Conservation (phyloP, 164 flowering plant genomes). For the Tinospora cordifolia region DNA sequence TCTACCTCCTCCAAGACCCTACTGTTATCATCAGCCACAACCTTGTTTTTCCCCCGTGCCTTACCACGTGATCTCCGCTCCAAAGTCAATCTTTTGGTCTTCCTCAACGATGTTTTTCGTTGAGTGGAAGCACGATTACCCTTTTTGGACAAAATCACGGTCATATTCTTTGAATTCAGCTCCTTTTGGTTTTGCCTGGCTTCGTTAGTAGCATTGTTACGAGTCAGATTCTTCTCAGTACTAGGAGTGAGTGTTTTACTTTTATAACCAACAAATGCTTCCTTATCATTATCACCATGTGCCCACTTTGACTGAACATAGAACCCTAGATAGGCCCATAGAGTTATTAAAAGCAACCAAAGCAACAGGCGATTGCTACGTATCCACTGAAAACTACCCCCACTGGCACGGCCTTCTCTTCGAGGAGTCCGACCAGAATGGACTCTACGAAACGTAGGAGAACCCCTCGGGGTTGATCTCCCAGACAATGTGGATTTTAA, state of each 20-base stretch:
- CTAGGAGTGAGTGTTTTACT: constrained; percentile 28
- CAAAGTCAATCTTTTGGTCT: constrained; percentile 28
- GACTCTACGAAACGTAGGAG: constrained; percentile 59
- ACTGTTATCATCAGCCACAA: constrained; percentile 19
- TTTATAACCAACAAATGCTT: constrained; percentile 44
- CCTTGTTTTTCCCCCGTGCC: constrained; percentile 33
- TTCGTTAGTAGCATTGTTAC: constrained; percentile 20
- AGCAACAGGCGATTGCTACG: constrained; percentile 54
- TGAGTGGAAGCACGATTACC: constrained; percentile 25
- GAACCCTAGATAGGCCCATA: constrained; percentile 93
- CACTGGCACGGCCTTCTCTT: constrained; percentile 48
- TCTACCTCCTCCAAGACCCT: constrained; percentile 35
- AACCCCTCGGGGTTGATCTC: constrained; percentile 61
- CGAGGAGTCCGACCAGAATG: constrained; percentile 62
- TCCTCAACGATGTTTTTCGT: constrained; percentile 26
- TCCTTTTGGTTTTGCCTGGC: constrained; percentile 15
- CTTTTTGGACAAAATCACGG: constrained; percentile 36
- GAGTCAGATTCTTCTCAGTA: constrained; percentile 18
- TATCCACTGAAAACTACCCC: constrained; percentile 45
- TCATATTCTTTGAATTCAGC: constrained; percentile 14
- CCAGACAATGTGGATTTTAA: constrained; percentile 68
- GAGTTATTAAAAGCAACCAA: constrained; percentile 84
- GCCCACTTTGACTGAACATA: constrained; percentile 96
- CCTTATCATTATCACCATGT: constrained; percentile 58
- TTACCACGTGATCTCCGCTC: constrained; percentile 38